phyloP scores from a whole-genome alignment of 352 stramenopile genomes.

The Peronosclerospora sorghi region DNA sequence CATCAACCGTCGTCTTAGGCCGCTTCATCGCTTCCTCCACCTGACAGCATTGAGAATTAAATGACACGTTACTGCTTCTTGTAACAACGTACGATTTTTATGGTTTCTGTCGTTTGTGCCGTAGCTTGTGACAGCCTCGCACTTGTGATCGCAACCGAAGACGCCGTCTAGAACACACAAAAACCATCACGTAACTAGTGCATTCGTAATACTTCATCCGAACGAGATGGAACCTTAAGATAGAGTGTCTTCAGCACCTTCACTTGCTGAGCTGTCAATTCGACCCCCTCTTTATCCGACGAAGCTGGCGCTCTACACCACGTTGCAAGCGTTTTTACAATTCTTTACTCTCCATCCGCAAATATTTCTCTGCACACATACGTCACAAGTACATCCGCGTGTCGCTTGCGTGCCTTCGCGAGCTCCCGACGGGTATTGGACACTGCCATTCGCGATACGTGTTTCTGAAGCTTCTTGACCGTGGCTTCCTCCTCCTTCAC shows the following conservation, averaged over 20 bases:
- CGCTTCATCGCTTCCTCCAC: conserved; percentile 67
- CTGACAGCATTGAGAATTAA: conserved; percentile 11
- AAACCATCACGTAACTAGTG: not conserved
- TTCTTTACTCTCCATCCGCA: not conserved
- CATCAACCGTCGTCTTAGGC: conserved; percentile 56
- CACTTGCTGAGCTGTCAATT: conserved; percentile 31
- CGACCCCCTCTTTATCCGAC: conserved; percentile 9
- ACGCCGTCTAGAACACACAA: conserved; percentile 28
- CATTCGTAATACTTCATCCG: not conserved
- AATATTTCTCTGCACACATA: conserved; percentile 9
- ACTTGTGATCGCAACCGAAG: conserved; percentile 39
- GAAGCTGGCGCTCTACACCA: conserved; percentile 17
- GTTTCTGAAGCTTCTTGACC: conserved; percentile 46
- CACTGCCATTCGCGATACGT: conserved; percentile 41
- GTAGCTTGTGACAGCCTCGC: conserved; percentile 44
- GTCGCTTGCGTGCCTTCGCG: conserved; percentile 41
- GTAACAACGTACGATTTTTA: conserved; percentile 36
- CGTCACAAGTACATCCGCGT: conserved; percentile 38
- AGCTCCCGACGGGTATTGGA: conserved; percentile 41
- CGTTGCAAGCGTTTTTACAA: not conserved
- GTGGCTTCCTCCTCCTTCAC: conserved; percentile 42
- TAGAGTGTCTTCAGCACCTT: conserved; percentile 40
- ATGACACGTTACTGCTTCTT: not conserved
- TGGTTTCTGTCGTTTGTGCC: conserved; percentile 53
- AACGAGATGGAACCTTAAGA: conserved; percentile 26